Evolutionary conservation across 139 green algal species (phyloP).

Genomic region (Bryopsis sp.): DNA sequence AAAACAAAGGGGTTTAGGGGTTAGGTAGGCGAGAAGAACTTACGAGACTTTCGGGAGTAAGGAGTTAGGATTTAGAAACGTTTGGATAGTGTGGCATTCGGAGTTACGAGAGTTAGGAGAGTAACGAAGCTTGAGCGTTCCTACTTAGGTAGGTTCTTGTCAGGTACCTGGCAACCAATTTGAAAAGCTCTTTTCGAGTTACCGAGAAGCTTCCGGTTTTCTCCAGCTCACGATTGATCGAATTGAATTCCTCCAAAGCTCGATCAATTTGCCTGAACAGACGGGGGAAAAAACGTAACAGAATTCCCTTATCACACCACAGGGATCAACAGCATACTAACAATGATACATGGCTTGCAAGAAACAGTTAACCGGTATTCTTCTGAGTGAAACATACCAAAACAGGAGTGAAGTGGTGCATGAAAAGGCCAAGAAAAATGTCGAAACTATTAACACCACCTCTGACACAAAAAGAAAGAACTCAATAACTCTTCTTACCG

Average conservation of each 20-base stretch:
- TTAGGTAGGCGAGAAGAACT: no score
- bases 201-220: slow-evolving; percentile 26
- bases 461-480: background rate
- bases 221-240: slow-evolving; percentile 27
- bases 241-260: slow-evolving; percentile 26
- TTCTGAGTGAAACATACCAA: no score
- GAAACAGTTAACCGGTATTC: no score
- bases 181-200: slow-evolving; percentile 21
- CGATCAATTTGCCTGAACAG: slow-evolving; percentile 22
- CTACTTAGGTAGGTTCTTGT: no score
- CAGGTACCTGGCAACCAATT: slow-evolving; percentile 20
- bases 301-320: background rate
- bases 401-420: background rate
- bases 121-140: no score
- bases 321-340: no score
- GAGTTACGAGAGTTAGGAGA: no score
- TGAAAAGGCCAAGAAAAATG: background rate
- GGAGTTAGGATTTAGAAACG: no score
- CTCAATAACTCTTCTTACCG: slow-evolving; percentile 7
- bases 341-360: no score
- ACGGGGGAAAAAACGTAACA: background rate
- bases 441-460: background rate
- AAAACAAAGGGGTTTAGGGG: no score
- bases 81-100: no score
- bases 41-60: no score